Base-by-base conservation (phyloP, 2,329 filamentous ascomycete species). In the Apiospora pterosperma region DNA sequence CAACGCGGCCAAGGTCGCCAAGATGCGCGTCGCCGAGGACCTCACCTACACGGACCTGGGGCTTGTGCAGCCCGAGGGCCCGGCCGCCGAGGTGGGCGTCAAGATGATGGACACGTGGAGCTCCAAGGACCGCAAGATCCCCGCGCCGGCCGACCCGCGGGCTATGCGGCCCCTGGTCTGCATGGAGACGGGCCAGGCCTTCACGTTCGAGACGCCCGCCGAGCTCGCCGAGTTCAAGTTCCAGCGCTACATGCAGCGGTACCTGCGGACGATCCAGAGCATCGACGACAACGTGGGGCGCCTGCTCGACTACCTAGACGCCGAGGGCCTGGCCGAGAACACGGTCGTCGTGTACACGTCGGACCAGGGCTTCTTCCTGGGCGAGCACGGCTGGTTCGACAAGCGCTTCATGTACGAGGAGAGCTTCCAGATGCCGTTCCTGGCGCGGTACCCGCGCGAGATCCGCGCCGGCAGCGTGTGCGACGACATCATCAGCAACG, bases 341-440 rank as follows among this genome's bases (percentile, higher is more conserved):
- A 85, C 83, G 0, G 72, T 85, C 3, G 79, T 85, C 2, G 76
- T 85, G n/a, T 85, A 85, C 66, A 84, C 81, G 0, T 84, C 81
- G 0, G 83, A 85, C 67, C 83, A 85, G 66, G 84, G 84, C 6
- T 85, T 85, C 74, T 86, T 85, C 71, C 78, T 86, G 0, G 83
- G 83, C 8, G 84, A 86, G 65, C 84, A 86, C 66, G 83, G 84
- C 62, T 86, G 83, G 83, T 85, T 85, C 68, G 84, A 85, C 70
- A 86, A 86, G 73, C 79, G 84, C 3, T 85, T 86, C 71, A 85
- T 86, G 80, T 86, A 86, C 71, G 83, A 86, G 66, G 82, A 86
- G 71, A 79, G 76, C 16, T 85, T 86, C 73, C 83, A 85, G 71
- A 85, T 86, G 84, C 83, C 84, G 0, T 83, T 85, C 59, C 69